Evolutionary conservation across 2,329 filamentous ascomycete genomes (phyloP), one percentile per base, ranked within the genome.

Genomic region (Pezicula rhizophila): DNA sequence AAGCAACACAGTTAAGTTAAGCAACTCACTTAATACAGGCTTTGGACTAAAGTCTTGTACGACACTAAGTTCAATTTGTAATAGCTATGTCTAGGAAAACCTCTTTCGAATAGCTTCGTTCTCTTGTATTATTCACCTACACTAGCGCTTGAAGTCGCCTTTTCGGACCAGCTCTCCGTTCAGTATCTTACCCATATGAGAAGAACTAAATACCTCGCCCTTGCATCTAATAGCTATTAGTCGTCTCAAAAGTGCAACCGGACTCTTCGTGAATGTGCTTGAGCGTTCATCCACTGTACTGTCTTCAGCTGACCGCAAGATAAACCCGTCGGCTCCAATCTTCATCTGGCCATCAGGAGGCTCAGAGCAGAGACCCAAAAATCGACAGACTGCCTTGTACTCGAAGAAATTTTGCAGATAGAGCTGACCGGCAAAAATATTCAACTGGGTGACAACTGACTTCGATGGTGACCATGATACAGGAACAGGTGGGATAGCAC

Each of bases 381-480:
- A 74, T 1, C 67, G 60, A 51, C 80, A 84, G 0, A 75, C 59
- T 1, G 67, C 60, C 0, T 61, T 53, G 52, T 88, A 89, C 46
- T 86, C 75, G 0, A 66, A 50, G 39, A 71, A 77, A 0, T 69
- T 73, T 0, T 60, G 62, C 8, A 88, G 68, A 55, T 88, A 89
- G 0, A 88, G 69, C 47, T 85, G 81, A 0, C 85, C 85, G 0
- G 85, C 70, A 47, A 89, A 88, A 0, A 89, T 64, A 39, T 85
- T 84, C 0, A 89, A 70, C 48, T 79, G 70, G 18, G 54, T 44
- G 48, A 59, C 8, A 11, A 44, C n/a, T 8, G 37, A 2, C 2
- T 8, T 39, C 7, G 56, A 60, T 11, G 54, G 58, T 4, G 62
- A 48, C 7, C 42, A 51, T 17, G 57, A 52, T 0, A 1, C 6